phyloP scores from a whole-genome alignment of 352 stramenopile species.

The Pythium dissotocum region DNA sequence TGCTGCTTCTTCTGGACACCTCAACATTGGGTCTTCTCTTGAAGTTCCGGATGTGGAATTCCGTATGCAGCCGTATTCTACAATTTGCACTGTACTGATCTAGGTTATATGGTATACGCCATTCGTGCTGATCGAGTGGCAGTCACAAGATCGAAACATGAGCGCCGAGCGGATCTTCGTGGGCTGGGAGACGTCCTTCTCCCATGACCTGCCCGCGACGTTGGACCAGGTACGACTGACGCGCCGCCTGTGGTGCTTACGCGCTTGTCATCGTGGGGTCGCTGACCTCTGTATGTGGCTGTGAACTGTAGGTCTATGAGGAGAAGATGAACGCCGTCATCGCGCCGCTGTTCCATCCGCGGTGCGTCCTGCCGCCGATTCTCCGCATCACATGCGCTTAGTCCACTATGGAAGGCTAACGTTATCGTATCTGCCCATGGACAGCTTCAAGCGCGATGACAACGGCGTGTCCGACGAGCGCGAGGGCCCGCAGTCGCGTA shows the following conservation, averaged over 20 bases:
- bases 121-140: too few species aligned
- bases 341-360: slow-evolving; percentile 81
- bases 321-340: slow-evolving; percentile 82
- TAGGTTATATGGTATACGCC: too few species aligned
- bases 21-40: too few species aligned
- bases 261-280: neutral
- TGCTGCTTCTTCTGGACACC: too few species aligned
- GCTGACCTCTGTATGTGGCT: neutral
- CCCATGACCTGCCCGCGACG: slow-evolving; percentile 60
- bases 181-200: slow-evolving; percentile 75
- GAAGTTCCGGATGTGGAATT: too few species aligned
- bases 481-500: slow-evolving; percentile 58
- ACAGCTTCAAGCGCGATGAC: slow-evolving; percentile 75
- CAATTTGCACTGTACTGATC: too few species aligned
- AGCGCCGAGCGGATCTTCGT: slow-evolving; percentile 67
- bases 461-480: slow-evolving; percentile 56
- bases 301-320: slow-evolving; percentile 47
- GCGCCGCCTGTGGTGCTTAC: neutral
- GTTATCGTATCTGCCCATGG: neutral
- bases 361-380: slow-evolving; percentile 38
- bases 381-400: too few species aligned
- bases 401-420: too few species aligned
- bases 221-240: slow-evolving; percentile 31
- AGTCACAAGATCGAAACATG: too few species aligned
- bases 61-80: too few species aligned